Base-by-base conservation (phyloP, 2,329 filamentous ascomycete genomes). In the Epicoccum sorghinum region DNA sequence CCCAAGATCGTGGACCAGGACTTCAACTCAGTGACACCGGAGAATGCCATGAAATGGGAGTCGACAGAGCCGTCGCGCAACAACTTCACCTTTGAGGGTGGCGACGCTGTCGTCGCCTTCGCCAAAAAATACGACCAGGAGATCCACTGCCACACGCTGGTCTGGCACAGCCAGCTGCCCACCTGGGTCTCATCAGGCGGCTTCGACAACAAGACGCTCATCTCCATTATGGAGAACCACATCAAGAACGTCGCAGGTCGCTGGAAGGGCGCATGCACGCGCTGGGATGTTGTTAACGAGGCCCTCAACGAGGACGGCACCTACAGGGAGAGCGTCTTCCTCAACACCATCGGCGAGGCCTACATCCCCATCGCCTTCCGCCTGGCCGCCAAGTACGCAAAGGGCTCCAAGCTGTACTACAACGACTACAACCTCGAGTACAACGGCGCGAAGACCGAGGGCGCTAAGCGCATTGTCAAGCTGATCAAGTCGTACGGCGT, bases 401-500 rank as follows among this genome's bases (percentile, higher is more conserved):
- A 77, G 14, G 71, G 71, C 4, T 57, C 67, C 13, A 78, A 80
- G 44, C 73, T 80, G 27, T 86, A 82, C 69, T 84, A 84, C 75
- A 86, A 86, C 66, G 83, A 86, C 71, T 88, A 87, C 78, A 87
- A 85, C 75, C 82, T 87, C 54, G 86, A 88, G 71, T 78, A 74
- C 18, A 77, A 79, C 13, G 79, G 79, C 4, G 75, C 78, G 3
- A 80, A 80, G 54, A 63, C 70, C 35, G 65, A 55, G 38, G 74
- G 71, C 27, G 74, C 73, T 0, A 61, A 64, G 25, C 56, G 67
- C 22, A 71, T 78, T 38, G 72, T 78, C 49, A 72, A 74, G 57
- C 70, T 70, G 25, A 65, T 79, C 40, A 66, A 77, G 51, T 73
- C 73, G 6, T 76, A 75, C 23, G 75, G 75, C 13, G 73, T 75